Base-by-base conservation (phyloP, 1,284 basidiomycete species). In the Trichosporon inkin region DNA sequence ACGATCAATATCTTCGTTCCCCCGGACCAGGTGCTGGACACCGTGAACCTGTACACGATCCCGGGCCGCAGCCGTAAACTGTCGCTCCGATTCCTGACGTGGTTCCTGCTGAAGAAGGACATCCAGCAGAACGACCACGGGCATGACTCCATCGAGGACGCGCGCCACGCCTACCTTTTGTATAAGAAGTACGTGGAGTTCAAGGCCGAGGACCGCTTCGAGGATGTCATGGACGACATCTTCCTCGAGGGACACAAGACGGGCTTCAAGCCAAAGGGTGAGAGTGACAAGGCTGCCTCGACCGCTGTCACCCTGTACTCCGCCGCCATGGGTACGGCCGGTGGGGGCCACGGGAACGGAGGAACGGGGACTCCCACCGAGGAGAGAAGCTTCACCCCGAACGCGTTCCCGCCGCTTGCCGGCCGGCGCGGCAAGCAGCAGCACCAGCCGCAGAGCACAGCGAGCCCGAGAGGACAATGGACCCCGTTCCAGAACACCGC, bases 1-100 rank as follows among this genome's bases (percentile, higher is more conserved):
- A 99, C 96, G 61, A 98, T 99, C 80, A 99, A 99, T 76, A 92
- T 99, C 54, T 94, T 88, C 71, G 92, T 99, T 6, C 95, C 96
- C 0, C 90, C 92, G 0, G 85, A 89, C 4, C 94, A 96, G 76
- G 93, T 99, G 52, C 89, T 96, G 62, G 95, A 99, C 74, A 99
- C 96, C 0, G 95, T 99, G 60, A 91, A 95, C 75, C 82, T 98
- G 20, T 99, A 93, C 78, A 95, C 91, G 72, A 80, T 93, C 22
- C 84, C 85, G 56, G 81, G 84, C 34, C 86, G 92, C 32, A 88
- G 92, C 65, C 86, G 95, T 20, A 87, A 93, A 63, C 82, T 98
- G 17, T 95, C 92, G 0, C 81, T 99, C n/a, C 85, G 91, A 5
- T 99, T 98, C 80, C 82, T 99, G 16, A 86, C 91, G 0, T 99